Evolutionary conservation across 371 early-diverging fungal species (phyloP).

Genomic region (Rhizopus sp.): DNA sequence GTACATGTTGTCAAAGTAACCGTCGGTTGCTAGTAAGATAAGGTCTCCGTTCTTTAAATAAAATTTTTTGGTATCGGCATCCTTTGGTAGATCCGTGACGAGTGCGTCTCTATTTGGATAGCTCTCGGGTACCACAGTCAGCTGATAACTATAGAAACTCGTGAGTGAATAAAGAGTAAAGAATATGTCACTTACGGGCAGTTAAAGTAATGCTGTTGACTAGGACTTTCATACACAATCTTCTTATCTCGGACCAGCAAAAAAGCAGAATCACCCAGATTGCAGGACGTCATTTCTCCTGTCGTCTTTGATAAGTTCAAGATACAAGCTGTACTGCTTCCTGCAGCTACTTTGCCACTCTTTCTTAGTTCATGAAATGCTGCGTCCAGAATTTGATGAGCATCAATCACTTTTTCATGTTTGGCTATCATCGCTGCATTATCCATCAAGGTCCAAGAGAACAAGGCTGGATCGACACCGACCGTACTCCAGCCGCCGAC

Average conservation of each 20-base stretch:
- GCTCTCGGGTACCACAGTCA: conserved; percentile 62
- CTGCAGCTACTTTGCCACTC: conserved; percentile 64
- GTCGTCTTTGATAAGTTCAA: conserved; percentile 63
- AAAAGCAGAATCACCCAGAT: conserved; percentile 70
- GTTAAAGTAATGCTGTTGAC: conserved; percentile 74
- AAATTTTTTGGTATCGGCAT: conserved; percentile 60
- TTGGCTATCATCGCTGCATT: conserved; percentile 66
- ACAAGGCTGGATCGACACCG: conserved; percentile 58
- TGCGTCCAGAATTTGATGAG: conserved; percentile 60
- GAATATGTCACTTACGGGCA: conserved; percentile 52
- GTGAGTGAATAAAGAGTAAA: conserved; percentile 1
- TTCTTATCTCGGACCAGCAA: conserved; percentile 60
- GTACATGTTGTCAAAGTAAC: conserved; percentile 73
- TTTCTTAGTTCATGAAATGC: conserved; percentile 60
- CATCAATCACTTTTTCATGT: conserved; percentile 48
- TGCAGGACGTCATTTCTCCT: conserved; percentile 63
- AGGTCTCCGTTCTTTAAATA: conserved; percentile 69
- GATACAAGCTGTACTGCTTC: conserved; percentile 72
- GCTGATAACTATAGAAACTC: conserved; percentile 54
- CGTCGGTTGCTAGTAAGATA: conserved; percentile 71
- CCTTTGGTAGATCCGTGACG: conserved; percentile 66
- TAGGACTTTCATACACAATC: conserved; percentile 65
- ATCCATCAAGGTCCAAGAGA: conserved; percentile 74
- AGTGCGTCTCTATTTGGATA: conserved; percentile 57
- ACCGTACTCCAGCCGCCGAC: conserved; percentile 74